Base-by-base conservation (phyloP, 1,284 basidiomycete species). In the Anthracocystis panici-leucophaei region DNA sequence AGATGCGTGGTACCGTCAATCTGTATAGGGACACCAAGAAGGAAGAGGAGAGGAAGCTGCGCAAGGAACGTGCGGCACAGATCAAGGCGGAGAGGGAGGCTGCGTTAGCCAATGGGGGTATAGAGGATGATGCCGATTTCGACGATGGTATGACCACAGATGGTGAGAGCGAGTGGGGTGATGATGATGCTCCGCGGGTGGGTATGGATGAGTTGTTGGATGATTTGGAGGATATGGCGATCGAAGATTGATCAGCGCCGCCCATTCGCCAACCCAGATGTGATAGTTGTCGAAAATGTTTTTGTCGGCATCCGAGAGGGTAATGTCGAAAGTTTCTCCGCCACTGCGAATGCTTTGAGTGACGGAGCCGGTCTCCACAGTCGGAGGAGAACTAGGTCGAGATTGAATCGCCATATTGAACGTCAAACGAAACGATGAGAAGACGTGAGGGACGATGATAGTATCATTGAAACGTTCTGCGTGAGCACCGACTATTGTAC, bases 141-240 rank as follows among this genome's bases (percentile, higher is more conserved):
- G 75, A 77, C 35, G 80, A 84, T 46, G 82, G 82, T 25, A 64
- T 78, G 50, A 79, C 81, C 11, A 84, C 84, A 41, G 84, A 85
- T 48, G 81, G 82, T 16, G 82, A 84, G 72, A 90, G 88, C 31
- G 92, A 90, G 66, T 92, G 91, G n/a, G 95, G 97, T 83, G 95
- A 97, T 86, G 73, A 90, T 95, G 80, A 82, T 55, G 63, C 80
- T 9, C 82, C 83, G 40, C 50, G 74, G 7, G 75, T 85, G 58
- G 88, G 90, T 64, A 86, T 97, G 80, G 91, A 96, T 80, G 96
- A 98, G 87, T 86, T 99, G 72, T 86, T 98, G 79, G 95, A 97
- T 75, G 91, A 93, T 84, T 93, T 98, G 83, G 95, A 97, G 81
- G 87, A 78, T 35, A 81, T 81, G 79, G 73, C 75, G 23, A 77